Evolutionary conservation across 495 filamentous ascomycete genomes (phyloP).

Genomic region (Trypethelium eluteriae): DNA sequence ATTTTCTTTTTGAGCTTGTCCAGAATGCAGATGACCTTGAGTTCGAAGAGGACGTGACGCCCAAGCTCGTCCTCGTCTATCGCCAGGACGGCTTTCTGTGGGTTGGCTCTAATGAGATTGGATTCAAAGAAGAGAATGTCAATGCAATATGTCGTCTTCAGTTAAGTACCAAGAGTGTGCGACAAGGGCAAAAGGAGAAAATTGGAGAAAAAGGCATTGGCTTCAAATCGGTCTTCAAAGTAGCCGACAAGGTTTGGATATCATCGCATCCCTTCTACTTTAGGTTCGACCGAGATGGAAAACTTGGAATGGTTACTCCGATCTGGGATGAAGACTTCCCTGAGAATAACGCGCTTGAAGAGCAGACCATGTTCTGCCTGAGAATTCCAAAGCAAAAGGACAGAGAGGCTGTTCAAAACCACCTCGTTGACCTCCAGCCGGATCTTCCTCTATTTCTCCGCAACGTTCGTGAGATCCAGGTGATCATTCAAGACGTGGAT

Average conservation of each 20-base stretch:
- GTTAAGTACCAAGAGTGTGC: slow-evolving; percentile 19
- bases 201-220: slow-evolving; percentile 22
- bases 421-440: slow-evolving; percentile 7
- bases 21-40: slow-evolving; percentile 26
- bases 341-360: not conserved
- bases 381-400: slow-evolving; percentile 6
- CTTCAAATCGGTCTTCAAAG: slow-evolving; percentile 27
- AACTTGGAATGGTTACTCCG: slow-evolving; percentile 19
- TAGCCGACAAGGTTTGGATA: slow-evolving; percentile 19
- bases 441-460: slow-evolving; percentile 21
- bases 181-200: slow-evolving; percentile 12
- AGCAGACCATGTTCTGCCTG: slow-evolving; percentile 18
- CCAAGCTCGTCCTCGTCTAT: slow-evolving; percentile 16
- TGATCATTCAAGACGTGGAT: not conserved
- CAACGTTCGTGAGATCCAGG: slow-evolving; percentile 13
- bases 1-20: slow-evolving; percentile 24
- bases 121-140: slow-evolving; percentile 21
- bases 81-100: slow-evolving; percentile 18
- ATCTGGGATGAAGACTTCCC: slow-evolving; percentile 12
- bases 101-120: slow-evolving; percentile 23
- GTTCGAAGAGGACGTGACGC: slow-evolving; percentile 3
- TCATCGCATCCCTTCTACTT: slow-evolving; percentile 17
- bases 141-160: slow-evolving; percentile 21
- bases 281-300: slow-evolving; percentile 18
- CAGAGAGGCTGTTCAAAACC: not conserved